A percentile compares a stretch with the other conserved stretches of the same genome.
Evolutionary conservation across 2,329 filamentous ascomycete species (phyloP).

Genomic region (Neofusicoccum sp.): DNA sequence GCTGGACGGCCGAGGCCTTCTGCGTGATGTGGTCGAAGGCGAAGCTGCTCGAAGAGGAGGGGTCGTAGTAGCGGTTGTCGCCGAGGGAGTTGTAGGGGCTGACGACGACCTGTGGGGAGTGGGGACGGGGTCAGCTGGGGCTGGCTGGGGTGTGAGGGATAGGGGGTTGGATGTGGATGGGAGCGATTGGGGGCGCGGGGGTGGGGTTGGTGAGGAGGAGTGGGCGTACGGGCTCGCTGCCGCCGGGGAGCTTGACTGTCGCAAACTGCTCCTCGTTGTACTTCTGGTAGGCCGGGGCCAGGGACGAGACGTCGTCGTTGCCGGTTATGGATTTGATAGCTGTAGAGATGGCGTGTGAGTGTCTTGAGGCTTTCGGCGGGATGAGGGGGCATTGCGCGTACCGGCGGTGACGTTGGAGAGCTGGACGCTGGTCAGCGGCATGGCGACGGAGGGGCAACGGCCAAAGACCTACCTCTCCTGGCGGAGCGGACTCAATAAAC

Average conservation of each 20-base stretch:
- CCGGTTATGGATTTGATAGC: constrained; percentile 86
- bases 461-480: constrained; percentile 74
- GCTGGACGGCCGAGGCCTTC: constrained; percentile 81
- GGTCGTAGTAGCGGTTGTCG: constrained; percentile 82
- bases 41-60: constrained; percentile 84
- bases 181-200: neutral
- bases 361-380: neutral
- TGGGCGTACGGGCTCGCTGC: constrained; percentile 67
- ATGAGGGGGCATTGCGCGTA: constrained; percentile 40
- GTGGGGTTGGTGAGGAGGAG: neutral
- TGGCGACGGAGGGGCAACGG: constrained; percentile 10
- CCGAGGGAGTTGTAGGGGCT: constrained; percentile 83
- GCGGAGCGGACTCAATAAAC: constrained; percentile 91
- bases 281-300: constrained; percentile 81
- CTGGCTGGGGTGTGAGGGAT: neutral
- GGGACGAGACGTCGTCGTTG: constrained; percentile 65
- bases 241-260: constrained; percentile 84
- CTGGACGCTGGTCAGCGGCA: constrained; percentile 48
- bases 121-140: neutral
- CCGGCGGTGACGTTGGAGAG: constrained; percentile 85
- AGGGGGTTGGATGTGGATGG: neutral
- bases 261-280: constrained; percentile 96
- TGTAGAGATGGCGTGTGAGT: constrained; percentile 37
- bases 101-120: constrained; percentile 61
- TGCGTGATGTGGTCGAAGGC: constrained; percentile 78